Evolutionary conservation across 2,329 filamentous ascomycete genomes (phyloP).

Genomic region (Apiospora kogelbergensis): DNA sequence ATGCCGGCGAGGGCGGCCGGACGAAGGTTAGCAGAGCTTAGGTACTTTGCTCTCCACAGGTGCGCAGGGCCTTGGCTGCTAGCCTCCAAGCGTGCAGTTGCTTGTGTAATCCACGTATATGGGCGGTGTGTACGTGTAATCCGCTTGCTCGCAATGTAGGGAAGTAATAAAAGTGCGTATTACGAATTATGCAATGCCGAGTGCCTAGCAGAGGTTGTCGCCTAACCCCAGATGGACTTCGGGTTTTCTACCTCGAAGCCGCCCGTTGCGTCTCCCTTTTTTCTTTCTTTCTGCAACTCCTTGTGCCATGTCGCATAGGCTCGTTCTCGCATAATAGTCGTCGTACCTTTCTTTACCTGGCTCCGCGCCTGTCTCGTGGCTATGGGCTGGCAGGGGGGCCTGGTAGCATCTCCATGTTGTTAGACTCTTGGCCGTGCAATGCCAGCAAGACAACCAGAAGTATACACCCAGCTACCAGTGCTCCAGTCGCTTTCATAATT

Average conservation of each 20-base stretch:
- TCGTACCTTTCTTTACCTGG: background rate
- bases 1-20: slow-evolving; percentile 4
- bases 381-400: background rate
- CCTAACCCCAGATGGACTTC: background rate
- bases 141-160: background rate
- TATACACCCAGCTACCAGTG: background rate
- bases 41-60: background rate
- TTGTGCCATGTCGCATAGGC: background rate
- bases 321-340: slow-evolving; percentile 7
- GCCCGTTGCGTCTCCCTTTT: background rate
- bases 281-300: background rate
- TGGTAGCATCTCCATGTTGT: background rate
- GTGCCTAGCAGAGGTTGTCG: too few relatives aligned
- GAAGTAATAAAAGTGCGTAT: slow-evolving; percentile 3
- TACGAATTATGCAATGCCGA: background rate
- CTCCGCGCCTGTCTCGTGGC: background rate
- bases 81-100: background rate
- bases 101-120: slow-evolving; percentile 8
- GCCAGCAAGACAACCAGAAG: background rate
- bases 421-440: background rate
- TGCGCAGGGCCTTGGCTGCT: background rate
- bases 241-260: background rate
- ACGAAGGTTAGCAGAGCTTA: background rate
- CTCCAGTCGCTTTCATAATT: background rate
- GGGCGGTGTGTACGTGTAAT: background rate